Evolutionary conservation across 352 stramenopile species (phyloP), one percentile per base, ranked within the genome.

Genomic region (Globisporangium sylvaticum): DNA sequence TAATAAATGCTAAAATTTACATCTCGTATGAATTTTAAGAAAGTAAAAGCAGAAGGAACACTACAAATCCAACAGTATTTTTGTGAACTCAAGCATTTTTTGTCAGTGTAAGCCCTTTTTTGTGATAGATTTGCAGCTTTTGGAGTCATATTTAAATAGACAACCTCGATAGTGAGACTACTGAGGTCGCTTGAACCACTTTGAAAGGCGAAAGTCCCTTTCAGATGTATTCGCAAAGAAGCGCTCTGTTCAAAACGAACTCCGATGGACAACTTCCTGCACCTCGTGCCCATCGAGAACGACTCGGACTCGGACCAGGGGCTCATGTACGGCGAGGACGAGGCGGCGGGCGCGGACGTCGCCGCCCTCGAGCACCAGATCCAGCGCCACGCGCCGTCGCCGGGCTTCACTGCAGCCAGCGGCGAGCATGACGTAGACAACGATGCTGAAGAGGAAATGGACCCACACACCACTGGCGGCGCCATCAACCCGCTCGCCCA

Each of bases 191-290:
- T 37, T 10, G 31, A 9, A 37, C 31, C 31, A 37, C 31, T 37
- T 37, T 6, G 31, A 37, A 37, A 37, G 31, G 31, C 31, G 31
- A 37, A 37, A 37, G 31, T 37, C 9, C 31, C 31, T 37, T 37
- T 37, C 8, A 37, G 31, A 10, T 37, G 31, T 37, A 8, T 37
- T 37, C 31, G 31, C 29, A n/a, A n/a, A 37, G 8, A 37, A 37
- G 31, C 31, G 10, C 31, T 34, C 31, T 37, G 31, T 9, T 9
- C 31, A 37, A 37, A 37, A 37, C 31, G 37, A 44, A 18, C 39
- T 48, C 20, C 10, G 3, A 82, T 89, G 77, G 81, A 90, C 74
- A 81, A 75, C 54, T 89, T 90, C 56, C 69, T 90, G 62, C 82
- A 89, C 62, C 71, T 89, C 48, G 73, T 81, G 62, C 66, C 75